These are phyloP conservation scores for Rosa chinensis DNA, from an alignment of 306 rosid species.

Conservation along the genomic window DNA sequence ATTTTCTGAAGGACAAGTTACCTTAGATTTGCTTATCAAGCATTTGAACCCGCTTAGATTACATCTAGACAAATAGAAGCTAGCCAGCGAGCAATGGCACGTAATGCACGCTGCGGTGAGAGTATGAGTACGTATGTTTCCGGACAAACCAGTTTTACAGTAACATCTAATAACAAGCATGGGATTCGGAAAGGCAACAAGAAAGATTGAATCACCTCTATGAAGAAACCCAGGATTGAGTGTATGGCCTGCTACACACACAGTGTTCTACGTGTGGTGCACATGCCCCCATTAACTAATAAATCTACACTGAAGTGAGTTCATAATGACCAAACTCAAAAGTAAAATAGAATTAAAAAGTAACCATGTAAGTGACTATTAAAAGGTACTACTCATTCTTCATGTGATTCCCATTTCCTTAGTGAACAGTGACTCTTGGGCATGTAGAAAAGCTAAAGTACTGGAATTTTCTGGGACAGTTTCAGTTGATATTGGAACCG, in stretches of 20 bases:
- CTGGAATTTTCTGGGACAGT: not conserved
- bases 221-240: not conserved
- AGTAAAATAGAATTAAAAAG: not conserved
- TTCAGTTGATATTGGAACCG: not conserved
- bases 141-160: not conserved
- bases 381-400: not conserved
- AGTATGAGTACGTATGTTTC: not conserved
- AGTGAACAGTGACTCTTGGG: not conserved
- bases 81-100: not conserved
- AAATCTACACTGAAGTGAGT: not conserved
- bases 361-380: not conserved
- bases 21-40: not conserved
- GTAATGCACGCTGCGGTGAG: not conserved
- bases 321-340: slow-evolving; percentile 3
- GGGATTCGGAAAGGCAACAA: not conserved
- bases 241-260: not conserved
- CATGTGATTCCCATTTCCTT: slow-evolving; percentile 25
- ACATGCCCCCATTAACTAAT: slow-evolving; percentile 5
- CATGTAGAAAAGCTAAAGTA: not conserved
- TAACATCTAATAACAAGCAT: not conserved
- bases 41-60: not conserved
- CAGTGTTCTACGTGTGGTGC: not conserved
- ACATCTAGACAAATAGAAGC: not conserved
- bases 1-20: not conserved
- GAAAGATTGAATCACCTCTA: not conserved